phyloP scores from a whole-genome alignment of 331 rosid genomes.

The Erythrophleum ivorense region DNA sequence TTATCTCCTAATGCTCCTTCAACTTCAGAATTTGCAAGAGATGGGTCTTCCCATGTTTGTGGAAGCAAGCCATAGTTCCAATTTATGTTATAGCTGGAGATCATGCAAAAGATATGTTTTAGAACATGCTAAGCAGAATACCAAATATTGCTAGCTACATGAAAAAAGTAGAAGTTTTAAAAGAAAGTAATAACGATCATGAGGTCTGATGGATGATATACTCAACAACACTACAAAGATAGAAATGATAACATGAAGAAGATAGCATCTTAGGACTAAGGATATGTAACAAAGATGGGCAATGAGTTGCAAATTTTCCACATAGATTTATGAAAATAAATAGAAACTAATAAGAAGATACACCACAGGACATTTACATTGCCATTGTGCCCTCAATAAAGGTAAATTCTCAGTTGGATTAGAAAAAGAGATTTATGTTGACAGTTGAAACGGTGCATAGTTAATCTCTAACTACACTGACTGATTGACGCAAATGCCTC shows the following conservation, averaged over 20 bases:
- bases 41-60: conserved; percentile 99
- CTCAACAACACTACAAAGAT: background rate
- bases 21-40: conserved; percentile 86
- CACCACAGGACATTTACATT: conserved; percentile 17
- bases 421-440: background rate
- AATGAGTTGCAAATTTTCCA: conserved; percentile 19
- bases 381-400: background rate
- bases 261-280: conserved; percentile 13
- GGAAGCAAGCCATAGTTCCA: conserved; percentile 99
- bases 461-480: background rate
- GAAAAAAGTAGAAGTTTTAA: conserved; percentile 25
- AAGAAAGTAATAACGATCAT: conserved; percentile 31
- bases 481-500: background rate
- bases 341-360: conserved; percentile 20
- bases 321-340: conserved; percentile 18
- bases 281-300: background rate
- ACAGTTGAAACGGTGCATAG: conserved; percentile 7
- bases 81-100: conserved; percentile 81
- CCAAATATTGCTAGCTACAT: conserved; percentile 32
- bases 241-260: conserved; percentile 29
- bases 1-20: conserved; percentile 98
- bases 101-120: conserved; percentile 30
- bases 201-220: conserved; percentile 16
- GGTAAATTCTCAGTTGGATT: conserved; percentile 22
- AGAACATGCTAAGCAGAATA: conserved; percentile 28